Evolutionary conservation across 1,284 basidiomycete genomes (phyloP), one percentile per base, ranked within the genome.

Genomic region (Schizophyllum commune): DNA sequence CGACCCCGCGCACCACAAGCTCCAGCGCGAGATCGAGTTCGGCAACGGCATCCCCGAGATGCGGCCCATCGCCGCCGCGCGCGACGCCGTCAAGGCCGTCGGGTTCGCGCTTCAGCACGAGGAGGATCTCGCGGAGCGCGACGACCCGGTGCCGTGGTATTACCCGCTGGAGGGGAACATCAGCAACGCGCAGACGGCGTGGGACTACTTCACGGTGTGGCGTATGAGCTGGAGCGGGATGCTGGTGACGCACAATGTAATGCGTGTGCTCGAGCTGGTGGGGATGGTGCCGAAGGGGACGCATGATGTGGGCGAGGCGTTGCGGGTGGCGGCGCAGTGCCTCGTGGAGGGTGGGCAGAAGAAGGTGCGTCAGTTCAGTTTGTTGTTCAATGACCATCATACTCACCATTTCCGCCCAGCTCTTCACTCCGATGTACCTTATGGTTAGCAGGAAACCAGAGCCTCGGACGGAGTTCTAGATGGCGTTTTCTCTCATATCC

Each of bases 41-140:
- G 96, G 96, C 55, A 95, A 97, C 73, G 96, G 97, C 66, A 98
- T 99, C 70, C 94, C 96, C 21, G 94, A 98, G 79, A 98, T 99
- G 96, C 89, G 96, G 20, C 85, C 86, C 39, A 80, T 96, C 60
- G 72, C 77, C 54, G 76, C 81, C 61, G 89, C 94, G 1, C 86
- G 92, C 63, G 74, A 89, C 63, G 97, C 96, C 0, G 76, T 99
- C 65, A 79, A 85, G 70, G 81, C 79, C 2, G 95, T 98, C 63
- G 96, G 96, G 21, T 96, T 98, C 79, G 76, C 89, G 72, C 85
- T 99, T 65, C 81, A 91, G 68, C 88, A 93, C 71, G 95, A 98
- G 72, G 96, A 98, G 71, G 96, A 99, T 74, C 83, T 99, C 54
- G 96, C 97, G 1, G 92, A 90, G 59, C 88, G 94, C 58, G 77